Evolutionary conservation across 345 rosid species (phyloP), one percentile per base, ranked within the genome.

Genomic region (Syzygium jambos): DNA sequence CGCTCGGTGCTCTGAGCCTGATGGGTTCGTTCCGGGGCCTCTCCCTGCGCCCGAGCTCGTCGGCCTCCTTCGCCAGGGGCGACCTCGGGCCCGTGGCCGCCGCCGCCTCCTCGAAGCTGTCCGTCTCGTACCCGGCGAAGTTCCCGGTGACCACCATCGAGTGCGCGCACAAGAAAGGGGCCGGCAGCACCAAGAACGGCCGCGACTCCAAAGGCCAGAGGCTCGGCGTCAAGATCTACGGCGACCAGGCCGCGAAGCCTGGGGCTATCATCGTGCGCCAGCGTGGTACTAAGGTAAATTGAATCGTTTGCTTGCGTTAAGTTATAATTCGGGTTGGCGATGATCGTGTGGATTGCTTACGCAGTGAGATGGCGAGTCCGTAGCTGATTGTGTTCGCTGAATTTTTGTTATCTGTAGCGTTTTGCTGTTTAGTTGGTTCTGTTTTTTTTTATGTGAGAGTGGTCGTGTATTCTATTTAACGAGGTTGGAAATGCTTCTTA

Each of bases 131-230:
- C 46, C 94, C 95, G 11, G 61, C 13, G 86, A 90, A 90, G 87
- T 38, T 93, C 84, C 97, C 98, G 7, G 85, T 94, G 86, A 94
- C 95, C 5, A 95, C 95, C 6, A 95, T 97, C 46, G 94, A 96
- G 87, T 93, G 95, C 87, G 99, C 99, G 25, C 99, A 97, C 92
- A 97, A 97, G 92, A 97, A 97, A 89, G 98, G 99, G 86, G 98
- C 98, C 22, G 99, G 99, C 16, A 97, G 99, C 84, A 97, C 99
- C n/a, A 97, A 97, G 93, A 97, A 97, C 86, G 99, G 99, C 88
- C 99, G 99, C 86, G 99, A 97, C 88, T 97, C 99, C 54, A 90
- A 43, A 21, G 99, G 99, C 11, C 93, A 97, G 54, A 91, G 99
- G 61, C 99, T 97, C 52, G 99, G 99, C 46, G 99, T 97, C 89